Evolutionary conservation across 495 filamentous ascomycete species (phyloP).

Genomic region (Penicillium maclennaniae): DNA sequence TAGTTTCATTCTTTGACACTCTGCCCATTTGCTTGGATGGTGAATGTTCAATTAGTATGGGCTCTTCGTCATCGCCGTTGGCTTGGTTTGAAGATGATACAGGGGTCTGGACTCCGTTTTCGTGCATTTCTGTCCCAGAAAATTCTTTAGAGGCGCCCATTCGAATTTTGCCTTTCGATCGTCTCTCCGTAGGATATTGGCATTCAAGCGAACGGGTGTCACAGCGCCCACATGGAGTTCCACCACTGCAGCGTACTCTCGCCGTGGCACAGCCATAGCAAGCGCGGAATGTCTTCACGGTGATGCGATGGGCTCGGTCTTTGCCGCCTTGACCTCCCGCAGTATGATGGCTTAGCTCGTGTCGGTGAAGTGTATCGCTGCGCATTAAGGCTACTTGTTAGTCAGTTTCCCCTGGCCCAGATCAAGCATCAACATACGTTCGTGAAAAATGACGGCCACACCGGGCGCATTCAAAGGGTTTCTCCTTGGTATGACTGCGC

Average conservation of each 20-base stretch:
- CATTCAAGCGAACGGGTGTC: slow-evolving; percentile 49
- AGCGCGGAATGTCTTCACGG: slow-evolving; percentile 49
- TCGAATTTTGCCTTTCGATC: slow-evolving; percentile 35
- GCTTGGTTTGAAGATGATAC: not conserved
- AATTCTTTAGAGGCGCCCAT: slow-evolving; percentile 11
- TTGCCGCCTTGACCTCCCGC: slow-evolving; percentile 34
- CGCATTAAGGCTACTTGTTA: not conserved
- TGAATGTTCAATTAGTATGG: not conserved
- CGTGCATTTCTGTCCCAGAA: slow-evolving; percentile 11
- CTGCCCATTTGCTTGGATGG: slow-evolving; percentile 19
- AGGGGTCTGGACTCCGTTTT: slow-evolving; percentile 12
- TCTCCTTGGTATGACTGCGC: slow-evolving; percentile 67
- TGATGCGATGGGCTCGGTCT: slow-evolving; percentile 39
- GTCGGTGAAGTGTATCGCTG: slow-evolving; percentile 55
- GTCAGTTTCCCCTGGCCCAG: not conserved
- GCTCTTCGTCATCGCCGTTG: not conserved
- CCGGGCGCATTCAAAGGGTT: slow-evolving; percentile 62
- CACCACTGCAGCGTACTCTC: slow-evolving; percentile 54
- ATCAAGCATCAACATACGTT: slow-evolving; percentile 34
- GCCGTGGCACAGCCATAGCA: slow-evolving; percentile 54
- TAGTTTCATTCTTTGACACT: slow-evolving; percentile 14
- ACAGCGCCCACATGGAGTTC: slow-evolving; percentile 50
- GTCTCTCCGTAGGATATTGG: slow-evolving; percentile 45
- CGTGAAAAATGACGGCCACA: slow-evolving; percentile 66
- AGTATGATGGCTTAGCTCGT: slow-evolving; percentile 51